Evolutionary conservation across 1,139 yeast genomes (phyloP), one percentile per base, ranked within the genome.

Genomic region (Yamadazyma pseudoaaseri): DNA sequence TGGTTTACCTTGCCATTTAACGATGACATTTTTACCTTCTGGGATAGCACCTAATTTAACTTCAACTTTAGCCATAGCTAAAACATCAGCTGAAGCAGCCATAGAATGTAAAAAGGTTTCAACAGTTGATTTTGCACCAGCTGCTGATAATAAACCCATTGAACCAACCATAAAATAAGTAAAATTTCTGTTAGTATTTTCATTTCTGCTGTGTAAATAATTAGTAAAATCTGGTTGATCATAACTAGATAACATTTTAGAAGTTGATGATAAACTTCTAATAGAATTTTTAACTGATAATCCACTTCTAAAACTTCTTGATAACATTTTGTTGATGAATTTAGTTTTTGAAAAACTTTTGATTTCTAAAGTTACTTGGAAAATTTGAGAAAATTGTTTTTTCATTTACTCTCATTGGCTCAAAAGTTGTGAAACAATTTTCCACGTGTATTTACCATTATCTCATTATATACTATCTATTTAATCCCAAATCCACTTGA

Each of bases 1-100:
- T 49, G 98, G 98, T 76, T 92, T 94, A 73, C 98, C 98, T 74
- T 94, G 96, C 98, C 98, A 94, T 72, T 94, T 94, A 55, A 94
- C 95, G 60, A 92, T 87, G 50, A 92, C 95, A 68, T 94, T 94
- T 75, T 90, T 90, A 68, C 98, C 98, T 65, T 85, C 90, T 54
- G 99, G 99, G 49, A 94, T 89, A 46, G 89, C 86, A 41, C 84
- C 81, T 57, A 94, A 80, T 66, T 86, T 92, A 51, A 94, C 96
- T 74, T 94, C 98, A 53, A 90, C 96, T 75, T 94, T 94, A 54
- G 99, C 98, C 96, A 94, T 82, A 43, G 98, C 98, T 70, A 94
- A 78, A 44, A 94, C 96, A 75, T 94, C 99, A 48, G 97, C 96
- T 42, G 98, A 90, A 30, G 99, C 99, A 50, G 96, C 81, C 92